These are phyloP conservation scores for Sanghuangporus weigelae DNA, from an alignment of 1,284 basidiomycete species.

Conservation along the genomic window DNA sequence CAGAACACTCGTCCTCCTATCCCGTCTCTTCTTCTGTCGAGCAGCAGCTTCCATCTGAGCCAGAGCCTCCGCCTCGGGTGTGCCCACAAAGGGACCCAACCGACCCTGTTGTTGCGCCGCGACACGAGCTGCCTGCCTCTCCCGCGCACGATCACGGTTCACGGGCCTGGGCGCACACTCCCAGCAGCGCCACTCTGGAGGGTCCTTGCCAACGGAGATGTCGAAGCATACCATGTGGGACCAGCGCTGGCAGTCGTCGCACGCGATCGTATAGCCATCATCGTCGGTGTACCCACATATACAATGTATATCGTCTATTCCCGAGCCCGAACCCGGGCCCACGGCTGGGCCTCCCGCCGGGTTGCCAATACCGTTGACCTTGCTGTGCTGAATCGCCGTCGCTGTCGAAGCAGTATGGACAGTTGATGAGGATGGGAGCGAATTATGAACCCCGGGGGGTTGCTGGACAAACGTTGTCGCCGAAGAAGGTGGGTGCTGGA, in stretches of 20 bases:
- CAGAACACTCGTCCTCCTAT: conserved; percentile 36
- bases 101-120: conserved; percentile 40
- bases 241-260: conserved; percentile 87
- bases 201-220: conserved; percentile 56
- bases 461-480: not conserved
- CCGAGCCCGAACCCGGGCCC: conserved; percentile 15
- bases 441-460: conserved; percentile 1
- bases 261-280: conserved; percentile 91
- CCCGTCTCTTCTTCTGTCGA: conserved; percentile 39
- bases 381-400: not conserved
- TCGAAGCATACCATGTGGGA: conserved; percentile 87
- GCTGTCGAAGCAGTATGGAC: conserved; percentile 21
- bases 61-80: not conserved
- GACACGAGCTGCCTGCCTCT: conserved; percentile 30
- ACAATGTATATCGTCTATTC: conserved; percentile 54
- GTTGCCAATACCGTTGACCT: not conserved
- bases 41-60: not conserved
- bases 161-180: conserved; percentile 45
- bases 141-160: conserved; percentile 23
- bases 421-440: conserved; percentile 20
- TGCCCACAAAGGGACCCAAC: not conserved
- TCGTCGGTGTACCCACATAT: conserved; percentile 74
- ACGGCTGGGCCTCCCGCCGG: not conserved
- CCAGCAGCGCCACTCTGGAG: conserved; percentile 72
- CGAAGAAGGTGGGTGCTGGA: not conserved